Conservation (phyloP, 768 basidiomycete genomes). For the Vishniacozyma victoriae region DNA sequence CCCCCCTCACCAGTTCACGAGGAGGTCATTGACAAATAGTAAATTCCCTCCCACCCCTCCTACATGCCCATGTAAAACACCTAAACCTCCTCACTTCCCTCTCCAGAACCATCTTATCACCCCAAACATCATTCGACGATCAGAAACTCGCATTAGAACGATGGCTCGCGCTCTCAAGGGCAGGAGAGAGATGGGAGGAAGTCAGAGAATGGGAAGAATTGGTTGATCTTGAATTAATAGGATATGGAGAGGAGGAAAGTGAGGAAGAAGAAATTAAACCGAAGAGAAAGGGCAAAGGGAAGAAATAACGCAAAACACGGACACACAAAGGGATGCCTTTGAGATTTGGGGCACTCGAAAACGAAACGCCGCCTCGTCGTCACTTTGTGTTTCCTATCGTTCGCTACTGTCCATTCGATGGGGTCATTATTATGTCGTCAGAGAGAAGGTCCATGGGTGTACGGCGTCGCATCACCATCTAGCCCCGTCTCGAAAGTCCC, state of each 20-base stretch:
- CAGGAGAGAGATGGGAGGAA: slow-evolving; percentile 21
- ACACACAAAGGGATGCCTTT: too few relatives aligned
- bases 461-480: background rate
- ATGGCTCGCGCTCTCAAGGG: slow-evolving; percentile 24
- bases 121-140: slow-evolving; percentile 28
- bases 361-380: too few relatives aligned
- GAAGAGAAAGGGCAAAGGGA: slow-evolving; percentile 16
- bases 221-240: slow-evolving; percentile 23
- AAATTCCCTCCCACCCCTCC: slow-evolving; percentile 21
- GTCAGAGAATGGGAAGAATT: slow-evolving; percentile 38
- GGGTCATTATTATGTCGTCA: too few relatives aligned
- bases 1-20: background rate
- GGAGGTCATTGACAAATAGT: slow-evolving; percentile 11
- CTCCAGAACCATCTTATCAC: slow-evolving; percentile 9
- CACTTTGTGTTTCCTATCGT: too few relatives aligned
- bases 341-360: too few relatives aligned
- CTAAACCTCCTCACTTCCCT: slow-evolving; percentile 15
- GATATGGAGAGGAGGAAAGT: slow-evolving; percentile 8
- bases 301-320: slow-evolving; percentile 7
- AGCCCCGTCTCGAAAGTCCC: background rate
- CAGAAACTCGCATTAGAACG: slow-evolving; percentile 28
- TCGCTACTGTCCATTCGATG: too few relatives aligned
- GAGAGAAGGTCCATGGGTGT: background rate
- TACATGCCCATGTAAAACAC: slow-evolving; percentile 20
- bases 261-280: slow-evolving; percentile 1